These are phyloP conservation scores for Babesia bovis DNA, from an alignment of 169 alveolate species.

Conservation along the genomic window DNA sequence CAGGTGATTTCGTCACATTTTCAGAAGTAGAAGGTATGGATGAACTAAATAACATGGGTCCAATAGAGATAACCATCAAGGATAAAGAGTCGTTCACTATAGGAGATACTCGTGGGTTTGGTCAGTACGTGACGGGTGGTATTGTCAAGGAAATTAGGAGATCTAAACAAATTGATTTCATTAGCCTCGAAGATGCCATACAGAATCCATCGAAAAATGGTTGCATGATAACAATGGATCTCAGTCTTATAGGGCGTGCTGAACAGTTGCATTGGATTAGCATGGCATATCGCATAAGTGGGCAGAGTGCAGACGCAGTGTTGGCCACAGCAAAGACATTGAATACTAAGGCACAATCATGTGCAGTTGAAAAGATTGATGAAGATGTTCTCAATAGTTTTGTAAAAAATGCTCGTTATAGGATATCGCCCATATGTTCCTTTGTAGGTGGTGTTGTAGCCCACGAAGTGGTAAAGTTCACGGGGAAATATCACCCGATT, in stretches of 20 bases:
- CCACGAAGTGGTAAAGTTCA: slow-evolving; percentile 93
- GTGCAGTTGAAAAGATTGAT: slow-evolving; percentile 84
- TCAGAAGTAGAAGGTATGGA: slow-evolving; percentile 96
- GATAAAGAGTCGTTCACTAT: slow-evolving; percentile 87
- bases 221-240: slow-evolving; percentile 86
- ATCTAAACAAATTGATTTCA: slow-evolving; percentile 83
- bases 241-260: slow-evolving; percentile 93
- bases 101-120: slow-evolving; percentile 85
- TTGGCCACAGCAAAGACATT: slow-evolving; percentile 62
- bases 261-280: slow-evolving; percentile 92
- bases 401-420: slow-evolving; percentile 78
- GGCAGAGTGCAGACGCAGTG: slow-evolving; percentile 28
- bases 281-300: slow-evolving; percentile 70
- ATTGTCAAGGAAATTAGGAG: slow-evolving; percentile 87
- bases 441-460: slow-evolving; percentile 98
- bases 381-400: slow-evolving; percentile 80
- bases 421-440: slow-evolving; percentile 93
- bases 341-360: slow-evolving; percentile 55
- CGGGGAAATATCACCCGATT: slow-evolving; percentile 98
- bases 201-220: slow-evolving; percentile 80
- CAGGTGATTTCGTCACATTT: slow-evolving; percentile 93
- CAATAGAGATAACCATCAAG: slow-evolving; percentile 84
- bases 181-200: slow-evolving; percentile 79
- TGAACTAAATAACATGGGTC: slow-evolving; percentile 89
- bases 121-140: slow-evolving; percentile 70